These are phyloP conservation scores for Thecamonas trahens DNA, from an alignment of 78 protist genomes.

Conservation along the genomic window DNA sequence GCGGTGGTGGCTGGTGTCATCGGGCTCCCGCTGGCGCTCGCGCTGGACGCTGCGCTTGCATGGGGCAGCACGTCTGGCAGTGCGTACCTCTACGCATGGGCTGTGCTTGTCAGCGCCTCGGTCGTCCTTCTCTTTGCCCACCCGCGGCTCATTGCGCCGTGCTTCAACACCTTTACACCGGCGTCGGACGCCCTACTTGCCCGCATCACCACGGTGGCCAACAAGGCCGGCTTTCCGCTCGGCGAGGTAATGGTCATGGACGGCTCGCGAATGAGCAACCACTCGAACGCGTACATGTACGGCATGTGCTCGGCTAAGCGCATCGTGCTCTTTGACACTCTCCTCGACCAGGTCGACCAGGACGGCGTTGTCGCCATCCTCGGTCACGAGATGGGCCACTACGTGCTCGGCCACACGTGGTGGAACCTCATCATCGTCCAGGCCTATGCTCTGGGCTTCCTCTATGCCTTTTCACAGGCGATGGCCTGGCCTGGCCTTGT, in stretches of 20 bases:
- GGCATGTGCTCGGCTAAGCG: background rate
- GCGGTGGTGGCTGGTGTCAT: too few species aligned
- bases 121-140: too few species aligned
- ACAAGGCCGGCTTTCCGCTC: background rate
- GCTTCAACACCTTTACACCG: too few species aligned
- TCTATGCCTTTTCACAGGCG: background rate
- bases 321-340: background rate
- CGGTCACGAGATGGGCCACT: background rate
- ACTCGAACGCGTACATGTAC: background rate
- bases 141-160: too few species aligned
- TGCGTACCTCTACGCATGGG: too few species aligned
- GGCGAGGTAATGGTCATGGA: background rate
- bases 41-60: too few species aligned
- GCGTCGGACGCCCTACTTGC: too few species aligned
- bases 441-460: background rate
- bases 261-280: background rate
- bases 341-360: background rate
- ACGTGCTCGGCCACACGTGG: background rate
- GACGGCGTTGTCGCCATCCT: background rate
- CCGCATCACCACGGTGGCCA: background rate
- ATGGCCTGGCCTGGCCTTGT: too few species aligned
- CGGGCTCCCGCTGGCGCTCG: too few species aligned
- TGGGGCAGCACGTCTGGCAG: too few species aligned
- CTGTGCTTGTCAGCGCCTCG: too few species aligned
- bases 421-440: background rate